These are phyloP conservation scores for Artomyces pyxidatus DNA, from an alignment of 768 basidiomycete genomes.

Conservation along the genomic window DNA sequence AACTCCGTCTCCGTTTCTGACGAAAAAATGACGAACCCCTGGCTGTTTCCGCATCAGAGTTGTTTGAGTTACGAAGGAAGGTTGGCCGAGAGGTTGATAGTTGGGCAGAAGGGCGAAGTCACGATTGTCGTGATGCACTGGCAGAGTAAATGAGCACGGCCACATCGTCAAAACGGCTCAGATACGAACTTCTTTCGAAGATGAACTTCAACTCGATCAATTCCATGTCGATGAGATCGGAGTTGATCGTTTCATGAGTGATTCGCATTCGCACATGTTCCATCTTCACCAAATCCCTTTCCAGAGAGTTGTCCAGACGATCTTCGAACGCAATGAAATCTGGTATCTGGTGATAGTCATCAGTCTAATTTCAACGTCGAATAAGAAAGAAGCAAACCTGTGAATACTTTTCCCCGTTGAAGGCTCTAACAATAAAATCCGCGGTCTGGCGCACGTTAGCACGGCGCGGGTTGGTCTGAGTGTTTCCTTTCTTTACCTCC, in stretches of 20 bases:
- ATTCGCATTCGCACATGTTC: constrained; percentile 83
- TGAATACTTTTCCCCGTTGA: constrained; percentile 74
- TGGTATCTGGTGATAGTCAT: constrained; percentile 45
- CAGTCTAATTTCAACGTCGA: neutral
- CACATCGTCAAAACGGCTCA: neutral
- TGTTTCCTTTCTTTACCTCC: constrained; percentile 39
- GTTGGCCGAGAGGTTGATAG: constrained; percentile 55
- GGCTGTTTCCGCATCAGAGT: constrained; percentile 53
- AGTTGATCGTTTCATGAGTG: constrained; percentile 59
- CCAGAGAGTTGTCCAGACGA: constrained; percentile 74
- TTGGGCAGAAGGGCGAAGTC: constrained; percentile 74
- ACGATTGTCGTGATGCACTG: constrained; percentile 80
- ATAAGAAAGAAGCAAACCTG: constrained; percentile 36
- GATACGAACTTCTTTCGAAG: constrained; percentile 57
- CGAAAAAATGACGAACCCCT: constrained; percentile 62
- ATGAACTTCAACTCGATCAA: constrained; percentile 79
- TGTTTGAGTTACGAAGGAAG: constrained; percentile 59
- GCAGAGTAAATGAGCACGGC: neutral
- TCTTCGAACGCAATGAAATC: constrained; percentile 82
- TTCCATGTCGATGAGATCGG: constrained; percentile 75
- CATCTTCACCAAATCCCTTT: constrained; percentile 73
- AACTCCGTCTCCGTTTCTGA: neutral
- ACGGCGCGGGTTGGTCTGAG: neutral
- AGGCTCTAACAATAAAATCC: constrained; percentile 75
- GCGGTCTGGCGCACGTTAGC: constrained; percentile 42